A percentile compares a stretch with the other conserved stretches of the same genome.
These are phyloP conservation scores for Fusarium sulawesiense DNA, from an alignment of 2,329 filamentous ascomycete genomes.

Conservation along the genomic window DNA sequence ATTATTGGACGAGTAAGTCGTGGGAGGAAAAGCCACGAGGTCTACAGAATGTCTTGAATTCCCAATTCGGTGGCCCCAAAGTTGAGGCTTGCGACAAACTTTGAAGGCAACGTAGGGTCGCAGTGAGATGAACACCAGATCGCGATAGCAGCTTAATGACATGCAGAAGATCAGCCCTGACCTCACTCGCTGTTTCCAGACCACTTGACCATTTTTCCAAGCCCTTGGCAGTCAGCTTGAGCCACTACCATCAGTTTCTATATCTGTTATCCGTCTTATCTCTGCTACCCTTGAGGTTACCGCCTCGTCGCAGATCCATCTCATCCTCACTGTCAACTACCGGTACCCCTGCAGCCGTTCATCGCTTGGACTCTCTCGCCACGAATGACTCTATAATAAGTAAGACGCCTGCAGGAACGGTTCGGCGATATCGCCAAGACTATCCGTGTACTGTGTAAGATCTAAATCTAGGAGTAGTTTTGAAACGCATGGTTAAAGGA, in stretches of 20 bases:
- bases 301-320: neutral
- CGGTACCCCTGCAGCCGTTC: neutral
- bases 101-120: neutral
- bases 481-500: neutral
- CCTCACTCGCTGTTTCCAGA: neutral
- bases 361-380: neutral
- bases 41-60: neutral
- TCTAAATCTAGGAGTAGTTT: neutral
- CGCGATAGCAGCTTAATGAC: neutral
- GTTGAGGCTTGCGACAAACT: constrained; percentile 11
- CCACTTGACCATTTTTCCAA: neutral
- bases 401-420: neutral
- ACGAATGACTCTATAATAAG: neutral
- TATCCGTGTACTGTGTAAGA: neutral
- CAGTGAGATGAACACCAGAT: neutral
- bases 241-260: neutral
- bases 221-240: neutral
- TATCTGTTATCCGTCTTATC: neutral
- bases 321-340: neutral
- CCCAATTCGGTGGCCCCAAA: constrained; percentile 13
- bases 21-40: constrained; percentile 28
- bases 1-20: constrained; percentile 20
- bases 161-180: constrained; percentile 8
- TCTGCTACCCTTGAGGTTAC: neutral
- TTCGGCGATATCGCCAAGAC: neutral